Evolutionary conservation across 139 green algal species (phyloP).

Genomic region (Axilococcus clingmanii): DNA sequence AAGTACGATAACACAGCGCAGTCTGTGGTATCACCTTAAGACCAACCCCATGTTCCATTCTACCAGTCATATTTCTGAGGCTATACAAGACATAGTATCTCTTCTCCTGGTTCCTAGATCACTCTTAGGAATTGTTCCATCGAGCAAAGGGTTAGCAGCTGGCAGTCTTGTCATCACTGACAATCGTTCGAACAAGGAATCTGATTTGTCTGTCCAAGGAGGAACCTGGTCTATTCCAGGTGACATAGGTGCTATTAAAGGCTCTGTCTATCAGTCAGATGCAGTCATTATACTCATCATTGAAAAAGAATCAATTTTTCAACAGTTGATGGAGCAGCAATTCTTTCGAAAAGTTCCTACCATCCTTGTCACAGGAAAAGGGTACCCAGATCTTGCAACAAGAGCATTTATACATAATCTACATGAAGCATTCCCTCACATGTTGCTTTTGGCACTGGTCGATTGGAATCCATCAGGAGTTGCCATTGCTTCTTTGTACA

Average conservation of each 20-base stretch:
- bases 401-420: slow-evolving; percentile 45
- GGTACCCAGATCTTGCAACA: slow-evolving; percentile 73
- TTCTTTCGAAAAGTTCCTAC: slow-evolving; percentile 41
- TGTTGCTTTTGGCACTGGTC: slow-evolving; percentile 50
- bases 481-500: slow-evolving; percentile 48
- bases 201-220: neutral
- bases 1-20: slow-evolving; percentile 43
- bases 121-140: slow-evolving; percentile 47
- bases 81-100: slow-evolving; percentile 46
- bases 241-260: slow-evolving; percentile 33
- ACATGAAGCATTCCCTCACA: slow-evolving; percentile 17
- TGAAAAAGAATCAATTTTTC: slow-evolving; percentile 80
- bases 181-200: neutral
- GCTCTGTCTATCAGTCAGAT: slow-evolving; percentile 30
- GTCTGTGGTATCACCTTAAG: slow-evolving; percentile 62
- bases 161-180: slow-evolving; percentile 39
- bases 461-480: slow-evolving; percentile 79
- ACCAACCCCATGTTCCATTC: slow-evolving; percentile 10
- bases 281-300: slow-evolving; percentile 49
- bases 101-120: slow-evolving; percentile 51
- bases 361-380: slow-evolving; percentile 70
- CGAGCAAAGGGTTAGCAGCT: slow-evolving; percentile 48
- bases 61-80: slow-evolving; percentile 28
- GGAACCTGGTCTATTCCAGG: slow-evolving; percentile 35
- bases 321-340: slow-evolving; percentile 26